Evolutionary conservation across 208 protist species (phyloP).

Genomic region (Trypanosoma melophagium): DNA sequence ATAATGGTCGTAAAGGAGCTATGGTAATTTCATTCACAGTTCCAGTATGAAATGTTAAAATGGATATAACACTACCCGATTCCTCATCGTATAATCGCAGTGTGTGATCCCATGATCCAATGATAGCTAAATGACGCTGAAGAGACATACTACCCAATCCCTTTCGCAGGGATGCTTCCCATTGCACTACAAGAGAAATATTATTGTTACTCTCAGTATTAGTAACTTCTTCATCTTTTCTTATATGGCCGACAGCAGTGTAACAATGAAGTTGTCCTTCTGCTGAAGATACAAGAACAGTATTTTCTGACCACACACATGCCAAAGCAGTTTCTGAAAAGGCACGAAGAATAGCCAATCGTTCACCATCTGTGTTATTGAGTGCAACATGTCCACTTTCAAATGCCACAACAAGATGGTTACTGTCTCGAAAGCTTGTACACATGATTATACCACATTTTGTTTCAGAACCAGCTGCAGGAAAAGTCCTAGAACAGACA

Average conservation of each 20-base stretch:
- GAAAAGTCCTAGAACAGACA: conserved; percentile 35
- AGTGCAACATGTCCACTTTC: conserved; percentile 80
- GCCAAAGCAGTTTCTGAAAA: conserved; percentile 71
- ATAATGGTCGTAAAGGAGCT: conserved; percentile 19
- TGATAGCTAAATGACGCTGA: conserved; percentile 49
- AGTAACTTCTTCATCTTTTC: not conserved
- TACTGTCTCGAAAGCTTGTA: conserved; percentile 41
- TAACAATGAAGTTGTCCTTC: conserved; percentile 76
- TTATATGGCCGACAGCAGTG: conserved; percentile 7
- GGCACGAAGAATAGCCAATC: conserved; percentile 43
- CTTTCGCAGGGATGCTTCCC: conserved; percentile 51
- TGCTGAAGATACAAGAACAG: conserved; percentile 58
- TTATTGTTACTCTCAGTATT: not conserved
- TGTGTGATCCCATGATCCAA: conserved; percentile 77
- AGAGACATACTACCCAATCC: conserved; percentile 61
- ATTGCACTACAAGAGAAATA: conserved; percentile 39
- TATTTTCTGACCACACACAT: conserved; percentile 50
- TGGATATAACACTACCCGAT: conserved; percentile 49
- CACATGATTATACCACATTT: conserved; percentile 84
- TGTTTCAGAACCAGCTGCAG: conserved; percentile 32
- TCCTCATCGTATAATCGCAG: conserved; percentile 59
- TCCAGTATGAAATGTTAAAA: conserved; percentile 56
- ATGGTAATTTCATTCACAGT: conserved; percentile 61
- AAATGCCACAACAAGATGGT: conserved; percentile 37
- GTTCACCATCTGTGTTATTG: conserved; percentile 20